These are phyloP conservation scores for Elsinoe perseae DNA, from an alignment of 2,329 filamentous ascomycete genomes.

Conservation along the genomic window DNA sequence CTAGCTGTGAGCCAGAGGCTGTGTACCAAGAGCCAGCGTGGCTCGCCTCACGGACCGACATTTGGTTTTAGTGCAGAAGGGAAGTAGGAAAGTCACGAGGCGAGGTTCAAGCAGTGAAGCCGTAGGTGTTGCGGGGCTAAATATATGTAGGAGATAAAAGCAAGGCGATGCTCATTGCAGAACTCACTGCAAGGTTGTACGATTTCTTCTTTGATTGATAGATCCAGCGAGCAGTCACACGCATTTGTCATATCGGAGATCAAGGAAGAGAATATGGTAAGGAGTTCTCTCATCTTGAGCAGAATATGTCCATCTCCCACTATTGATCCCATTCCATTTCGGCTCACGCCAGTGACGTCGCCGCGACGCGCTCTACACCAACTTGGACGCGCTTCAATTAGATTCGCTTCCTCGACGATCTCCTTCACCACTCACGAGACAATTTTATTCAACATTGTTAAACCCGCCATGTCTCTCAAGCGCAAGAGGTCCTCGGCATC, in stretches of 20 bases:
- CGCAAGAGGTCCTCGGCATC: conserved; percentile 48
- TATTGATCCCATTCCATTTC: not conserved
- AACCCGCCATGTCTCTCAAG: conserved; percentile 46
- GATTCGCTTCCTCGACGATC: not conserved
- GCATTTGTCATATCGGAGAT: no score
- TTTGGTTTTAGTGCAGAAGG: conserved; percentile 22
- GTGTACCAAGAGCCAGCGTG: conserved; percentile 91
- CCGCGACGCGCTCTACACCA: not conserved
- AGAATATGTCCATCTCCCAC: not conserved
- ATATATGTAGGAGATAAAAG: not conserved
- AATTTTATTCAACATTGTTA: not conserved
- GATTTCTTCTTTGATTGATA: no score
- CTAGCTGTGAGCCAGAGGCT: conserved; percentile 51
- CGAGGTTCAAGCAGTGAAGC: not conserved
- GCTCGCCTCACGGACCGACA: conserved; percentile 48
- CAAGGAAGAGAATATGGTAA: no score
- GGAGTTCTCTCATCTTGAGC: no score
- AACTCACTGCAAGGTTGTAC: no score
- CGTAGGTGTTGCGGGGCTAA: not conserved
- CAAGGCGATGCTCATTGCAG: not conserved
- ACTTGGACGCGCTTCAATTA: conserved; percentile 3
- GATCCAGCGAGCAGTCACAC: no score
- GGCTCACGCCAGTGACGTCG: not conserved
- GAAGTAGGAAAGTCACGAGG: conserved; percentile 16
- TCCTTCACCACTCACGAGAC: no score